phyloP scores from a whole-genome alignment of 1,139 yeast species.

The Hanseniaspora uvarum region DNA sequence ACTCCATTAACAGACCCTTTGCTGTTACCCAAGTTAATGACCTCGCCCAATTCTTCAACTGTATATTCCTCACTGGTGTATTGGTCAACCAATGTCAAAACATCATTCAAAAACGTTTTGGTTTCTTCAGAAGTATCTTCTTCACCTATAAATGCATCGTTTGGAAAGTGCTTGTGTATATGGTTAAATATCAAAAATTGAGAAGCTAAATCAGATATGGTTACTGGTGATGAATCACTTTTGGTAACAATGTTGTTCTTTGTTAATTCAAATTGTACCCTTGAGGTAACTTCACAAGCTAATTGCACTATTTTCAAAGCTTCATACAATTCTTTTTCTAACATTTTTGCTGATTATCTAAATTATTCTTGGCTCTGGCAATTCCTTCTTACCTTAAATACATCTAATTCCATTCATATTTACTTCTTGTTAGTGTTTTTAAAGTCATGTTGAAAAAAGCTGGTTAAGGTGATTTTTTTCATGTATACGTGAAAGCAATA shows the following conservation, averaged over 20 bases:
- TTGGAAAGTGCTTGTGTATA: conserved; percentile 64
- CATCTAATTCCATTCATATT: too few relatives aligned
- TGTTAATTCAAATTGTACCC: conserved; percentile 58
- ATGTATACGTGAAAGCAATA: not conserved
- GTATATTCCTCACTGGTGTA: conserved; percentile 32
- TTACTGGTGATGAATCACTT: conserved; percentile 86
- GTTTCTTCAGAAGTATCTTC: conserved; percentile 64
- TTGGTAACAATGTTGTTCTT: conserved; percentile 62
- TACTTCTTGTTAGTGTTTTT: too few relatives aligned
- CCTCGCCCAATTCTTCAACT: conserved; percentile 42
- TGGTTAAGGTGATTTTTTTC: too few relatives aligned
- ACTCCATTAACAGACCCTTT: conserved; percentile 61
- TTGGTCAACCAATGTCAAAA: conserved; percentile 41
- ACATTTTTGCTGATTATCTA: conserved; percentile 22
- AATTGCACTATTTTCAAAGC: conserved; percentile 86
- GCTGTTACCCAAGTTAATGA: conserved; percentile 71
- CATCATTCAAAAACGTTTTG: conserved; percentile 39
- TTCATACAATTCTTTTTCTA: conserved; percentile 51
- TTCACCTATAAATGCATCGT: conserved; percentile 85
- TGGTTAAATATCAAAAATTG: conserved; percentile 89
- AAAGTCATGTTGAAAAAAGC: too few relatives aligned
- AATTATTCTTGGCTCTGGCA: too few relatives aligned
- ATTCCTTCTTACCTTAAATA: too few relatives aligned
- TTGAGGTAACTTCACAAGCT: conserved; percentile 68
- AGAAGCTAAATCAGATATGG: conserved; percentile 92